Conservation (phyloP, 495 filamentous ascomycete species). For the Ascodesmis nigricans region DNA sequence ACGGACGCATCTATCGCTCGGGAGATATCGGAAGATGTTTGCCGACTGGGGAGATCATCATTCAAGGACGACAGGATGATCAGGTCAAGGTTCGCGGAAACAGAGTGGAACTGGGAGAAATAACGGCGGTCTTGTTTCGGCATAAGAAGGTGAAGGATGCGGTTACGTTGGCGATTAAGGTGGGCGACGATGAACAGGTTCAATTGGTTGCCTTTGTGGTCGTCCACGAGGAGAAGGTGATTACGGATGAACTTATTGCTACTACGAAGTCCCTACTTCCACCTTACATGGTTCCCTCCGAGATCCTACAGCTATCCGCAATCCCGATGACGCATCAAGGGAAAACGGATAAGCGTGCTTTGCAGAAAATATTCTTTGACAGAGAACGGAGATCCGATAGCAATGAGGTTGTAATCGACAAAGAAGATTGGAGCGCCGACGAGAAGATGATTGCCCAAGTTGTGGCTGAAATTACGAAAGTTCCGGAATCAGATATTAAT, state of each 20-base stretch:
- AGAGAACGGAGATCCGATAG: no score
- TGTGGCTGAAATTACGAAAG: conserved; percentile 29
- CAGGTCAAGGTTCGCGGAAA: conserved; percentile 31
- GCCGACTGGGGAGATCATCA: conserved; percentile 31
- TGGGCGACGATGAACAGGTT: conserved; percentile 17
- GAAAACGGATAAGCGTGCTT: conserved; percentile 34
- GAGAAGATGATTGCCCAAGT: conserved; percentile 28
- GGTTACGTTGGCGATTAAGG: conserved; percentile 29
- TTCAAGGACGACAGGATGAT: conserved; percentile 26
- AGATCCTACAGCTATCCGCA: conserved; percentile 39
- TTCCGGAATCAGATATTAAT: conserved; percentile 26
- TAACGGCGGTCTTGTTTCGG: conserved; percentile 34
- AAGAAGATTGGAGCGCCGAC: conserved; percentile 23
- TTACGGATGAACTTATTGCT: conserved; percentile 24
- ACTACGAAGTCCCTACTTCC: conserved; percentile 29
- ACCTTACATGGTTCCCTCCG: conserved; percentile 44
- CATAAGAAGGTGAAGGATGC: conserved; percentile 29
- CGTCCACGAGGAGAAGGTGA: conserved; percentile 9
- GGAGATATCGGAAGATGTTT: conserved; percentile 53
- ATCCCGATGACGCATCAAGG: conserved; percentile 42
- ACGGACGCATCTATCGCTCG: conserved; percentile 46
- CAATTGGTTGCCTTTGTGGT: conserved; percentile 29
- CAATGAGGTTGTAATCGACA: no score
- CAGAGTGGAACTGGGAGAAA: conserved; percentile 42
- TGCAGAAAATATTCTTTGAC: conserved; percentile 23